phyloP scores from a whole-genome alignment of 371 early-diverging fungal species.

The Circinella umbellata region DNA sequence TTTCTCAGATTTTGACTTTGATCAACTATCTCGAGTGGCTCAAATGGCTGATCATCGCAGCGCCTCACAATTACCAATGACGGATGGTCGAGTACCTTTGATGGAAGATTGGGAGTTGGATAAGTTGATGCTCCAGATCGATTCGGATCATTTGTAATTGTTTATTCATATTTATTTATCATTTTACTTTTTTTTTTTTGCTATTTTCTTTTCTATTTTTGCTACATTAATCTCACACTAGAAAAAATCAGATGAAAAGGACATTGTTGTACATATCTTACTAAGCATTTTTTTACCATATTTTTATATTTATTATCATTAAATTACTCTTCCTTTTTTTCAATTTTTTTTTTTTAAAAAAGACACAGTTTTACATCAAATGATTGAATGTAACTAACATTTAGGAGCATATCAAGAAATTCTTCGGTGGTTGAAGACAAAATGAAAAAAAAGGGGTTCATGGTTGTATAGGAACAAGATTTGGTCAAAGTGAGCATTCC shows the following conservation, averaged over 20 bases:
- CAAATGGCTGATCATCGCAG: conserved; percentile 15
- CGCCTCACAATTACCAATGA: neutral
- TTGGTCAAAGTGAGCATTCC: too few species aligned
- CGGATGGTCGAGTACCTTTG: conserved; percentile 7
- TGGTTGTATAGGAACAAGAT: too few species aligned
- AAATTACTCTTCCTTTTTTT: too few species aligned
- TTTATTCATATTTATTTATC: neutral
- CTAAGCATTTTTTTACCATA: too few species aligned
- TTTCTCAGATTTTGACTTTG: conserved; percentile 23
- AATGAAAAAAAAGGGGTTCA: neutral
- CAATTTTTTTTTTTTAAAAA: too few species aligned
- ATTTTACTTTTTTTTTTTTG: conserved; percentile 8
- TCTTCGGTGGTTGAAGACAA: neutral
- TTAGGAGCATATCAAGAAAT: neutral
- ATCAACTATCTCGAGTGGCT: conserved; percentile 20
- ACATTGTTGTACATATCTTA: too few species aligned
- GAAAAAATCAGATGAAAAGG: neutral
- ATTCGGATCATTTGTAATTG: conserved; percentile 20
- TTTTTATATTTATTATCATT: too few species aligned
- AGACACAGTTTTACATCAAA: too few species aligned
- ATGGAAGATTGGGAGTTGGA: conserved; percentile 37
- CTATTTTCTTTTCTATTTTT: neutral
- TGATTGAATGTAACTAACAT: too few species aligned
- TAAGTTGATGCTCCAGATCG: conserved; percentile 25
- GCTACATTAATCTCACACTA: neutral